These are phyloP conservation scores for Penicillium chermesinum DNA, from an alignment of 495 filamentous ascomycete species.

Conservation along the genomic window DNA sequence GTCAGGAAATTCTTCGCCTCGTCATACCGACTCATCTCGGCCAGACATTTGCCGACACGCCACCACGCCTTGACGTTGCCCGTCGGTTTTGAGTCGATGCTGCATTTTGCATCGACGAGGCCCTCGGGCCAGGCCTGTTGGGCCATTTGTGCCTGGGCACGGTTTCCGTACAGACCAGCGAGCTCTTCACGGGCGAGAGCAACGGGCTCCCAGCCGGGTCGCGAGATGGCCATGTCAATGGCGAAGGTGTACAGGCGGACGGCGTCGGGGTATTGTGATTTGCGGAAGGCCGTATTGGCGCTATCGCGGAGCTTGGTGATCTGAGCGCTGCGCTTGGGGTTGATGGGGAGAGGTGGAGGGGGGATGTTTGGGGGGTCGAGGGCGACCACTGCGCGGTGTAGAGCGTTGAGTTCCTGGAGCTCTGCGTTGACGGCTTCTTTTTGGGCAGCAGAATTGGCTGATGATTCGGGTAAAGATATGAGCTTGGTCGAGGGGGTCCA, in stretches of 20 bases:
- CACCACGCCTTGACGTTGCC: conserved; percentile 95
- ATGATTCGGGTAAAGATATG: conserved; percentile 54
- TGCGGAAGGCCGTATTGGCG: conserved; percentile 77
- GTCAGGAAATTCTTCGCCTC: conserved; percentile 74
- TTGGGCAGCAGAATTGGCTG: conserved; percentile 28
- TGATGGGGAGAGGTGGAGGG: conserved; percentile 73
- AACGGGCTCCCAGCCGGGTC: conserved; percentile 83
- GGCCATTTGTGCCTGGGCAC: conserved; percentile 86
- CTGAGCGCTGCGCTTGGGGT: conserved; percentile 78
- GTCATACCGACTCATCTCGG: conserved; percentile 84
- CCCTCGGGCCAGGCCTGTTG: conserved; percentile 75
- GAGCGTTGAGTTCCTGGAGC: conserved; percentile 63
- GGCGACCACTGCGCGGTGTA: conserved; percentile 65
- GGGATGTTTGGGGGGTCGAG: conserved; percentile 54
- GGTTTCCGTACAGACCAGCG: conserved; percentile 71
- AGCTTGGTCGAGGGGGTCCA: conserved; percentile 76
- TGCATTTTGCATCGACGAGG: conserved; percentile 74
- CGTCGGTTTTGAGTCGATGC: conserved; percentile 80
- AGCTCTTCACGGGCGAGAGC: conserved; percentile 80
- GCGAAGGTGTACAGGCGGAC: conserved; percentile 75
- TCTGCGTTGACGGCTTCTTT: conserved; percentile 52
- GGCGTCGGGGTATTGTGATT: conserved; percentile 67
- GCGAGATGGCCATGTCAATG: conserved; percentile 76
- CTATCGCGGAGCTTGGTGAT: conserved; percentile 86
- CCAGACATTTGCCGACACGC: conserved; percentile 71